phyloP scores from a whole-genome alignment of 192 early-diverging fungal species.

The Podila verticillata region DNA sequence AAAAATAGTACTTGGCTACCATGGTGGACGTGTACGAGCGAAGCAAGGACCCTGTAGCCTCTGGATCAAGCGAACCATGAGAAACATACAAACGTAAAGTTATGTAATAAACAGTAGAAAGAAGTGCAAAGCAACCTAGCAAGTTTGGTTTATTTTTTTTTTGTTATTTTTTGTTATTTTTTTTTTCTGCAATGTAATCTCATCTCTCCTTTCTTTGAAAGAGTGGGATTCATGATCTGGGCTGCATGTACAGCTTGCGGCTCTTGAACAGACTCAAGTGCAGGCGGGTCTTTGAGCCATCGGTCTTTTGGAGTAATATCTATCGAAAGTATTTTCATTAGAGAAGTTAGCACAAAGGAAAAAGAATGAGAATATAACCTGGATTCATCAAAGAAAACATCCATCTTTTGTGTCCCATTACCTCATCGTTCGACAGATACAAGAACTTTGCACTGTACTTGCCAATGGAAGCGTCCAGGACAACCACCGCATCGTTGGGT shows the following conservation, averaged over 20 bases:
- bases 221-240: conserved; percentile 16
- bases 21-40: conserved; percentile 47
- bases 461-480: conserved; percentile 38
- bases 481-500: conserved; percentile 38
- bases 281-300: conserved; percentile 40
- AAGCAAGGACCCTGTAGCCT: conserved; percentile 11
- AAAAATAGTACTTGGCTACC: conserved; percentile 31
- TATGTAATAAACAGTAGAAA: too few relatives aligned
- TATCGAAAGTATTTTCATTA: neutral
- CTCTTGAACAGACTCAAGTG: conserved; percentile 33
- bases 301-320: conserved; percentile 48
- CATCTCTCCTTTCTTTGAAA: too few relatives aligned
- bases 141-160: too few relatives aligned
- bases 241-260: conserved; percentile 46
- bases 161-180: too few relatives aligned
- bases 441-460: conserved; percentile 46
- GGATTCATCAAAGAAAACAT: too few relatives aligned
- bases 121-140: too few relatives aligned
- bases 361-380: too few relatives aligned
- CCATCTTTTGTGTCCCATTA: neutral
- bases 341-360: too few relatives aligned
- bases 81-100: too few relatives aligned
- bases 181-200: too few relatives aligned
- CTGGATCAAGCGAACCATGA: neutral
- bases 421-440: conserved; percentile 29